Evolutionary conservation across 2,329 filamentous ascomycete species (phyloP).

Genomic region (Hymenoscyphus albidus): DNA sequence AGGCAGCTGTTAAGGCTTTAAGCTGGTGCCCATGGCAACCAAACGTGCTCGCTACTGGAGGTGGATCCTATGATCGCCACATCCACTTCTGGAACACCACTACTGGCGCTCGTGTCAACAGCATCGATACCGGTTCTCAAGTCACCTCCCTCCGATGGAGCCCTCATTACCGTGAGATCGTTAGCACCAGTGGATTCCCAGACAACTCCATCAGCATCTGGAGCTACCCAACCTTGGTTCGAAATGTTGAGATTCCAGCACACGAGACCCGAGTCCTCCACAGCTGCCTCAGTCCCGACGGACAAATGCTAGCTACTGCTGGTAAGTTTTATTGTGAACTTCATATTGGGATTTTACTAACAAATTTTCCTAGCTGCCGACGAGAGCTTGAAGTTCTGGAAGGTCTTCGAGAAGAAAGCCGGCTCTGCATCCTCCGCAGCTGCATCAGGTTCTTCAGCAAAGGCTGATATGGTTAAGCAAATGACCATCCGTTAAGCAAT

Average conservation of each 20-base stretch:
- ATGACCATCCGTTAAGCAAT: slow-evolving; percentile 78
- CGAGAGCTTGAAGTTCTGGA: slow-evolving; percentile 99
- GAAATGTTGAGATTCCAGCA: slow-evolving; percentile 95
- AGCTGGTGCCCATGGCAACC: slow-evolving; percentile 99
- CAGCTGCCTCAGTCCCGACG: slow-evolving; percentile 94
- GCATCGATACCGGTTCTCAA: slow-evolving; percentile 96
- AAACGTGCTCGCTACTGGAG: slow-evolving; percentile 93
- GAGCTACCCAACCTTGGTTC: slow-evolving; percentile 96
- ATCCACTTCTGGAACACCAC: slow-evolving; percentile 99
- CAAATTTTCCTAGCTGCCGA: slow-evolving; percentile 64
- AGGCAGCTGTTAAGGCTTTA: slow-evolving; percentile 95
- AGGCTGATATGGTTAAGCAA: slow-evolving; percentile 86
- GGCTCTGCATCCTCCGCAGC: slow-evolving; percentile 63
- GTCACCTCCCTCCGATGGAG: slow-evolving; percentile 96
- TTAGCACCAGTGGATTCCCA: slow-evolving; percentile 96
- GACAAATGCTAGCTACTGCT: slow-evolving; percentile 95
- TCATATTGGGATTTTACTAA: slow-evolving; percentile 26
- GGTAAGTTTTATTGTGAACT: slow-evolving; percentile 46
- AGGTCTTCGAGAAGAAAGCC: slow-evolving; percentile 98
- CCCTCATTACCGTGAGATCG: slow-evolving; percentile 95
- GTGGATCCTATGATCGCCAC: slow-evolving; percentile 92
- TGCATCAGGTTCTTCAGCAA: slow-evolving; percentile 65
- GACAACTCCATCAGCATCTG: slow-evolving; percentile 99
- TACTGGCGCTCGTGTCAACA: slow-evolving; percentile 95
- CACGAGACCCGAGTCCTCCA: slow-evolving; percentile 96